Conservation (phyloP, 108 stramenopile species). For the Cyclostephanos tholiformis region DNA sequence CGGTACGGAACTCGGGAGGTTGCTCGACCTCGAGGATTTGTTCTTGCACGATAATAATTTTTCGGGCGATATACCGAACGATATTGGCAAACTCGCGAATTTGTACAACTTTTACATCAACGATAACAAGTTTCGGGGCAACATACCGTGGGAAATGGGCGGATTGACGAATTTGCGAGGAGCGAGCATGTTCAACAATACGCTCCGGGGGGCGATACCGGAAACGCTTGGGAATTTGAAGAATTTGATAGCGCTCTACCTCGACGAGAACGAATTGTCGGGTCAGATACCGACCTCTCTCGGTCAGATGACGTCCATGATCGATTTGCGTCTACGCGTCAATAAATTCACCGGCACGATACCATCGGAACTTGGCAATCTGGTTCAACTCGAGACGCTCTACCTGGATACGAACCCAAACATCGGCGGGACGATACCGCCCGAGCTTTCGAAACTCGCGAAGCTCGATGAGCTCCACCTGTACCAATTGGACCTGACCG, state of each 20-base stretch:
- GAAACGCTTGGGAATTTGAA: conserved; percentile 38
- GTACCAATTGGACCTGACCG: conserved; percentile 53
- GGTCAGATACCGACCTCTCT: conserved; percentile 63
- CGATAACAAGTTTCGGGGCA: conserved; percentile 55
- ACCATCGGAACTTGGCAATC: conserved; percentile 36
- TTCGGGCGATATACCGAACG: conserved; percentile 26
- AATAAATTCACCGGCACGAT: conserved; percentile 42
- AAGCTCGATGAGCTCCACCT: conserved; percentile 47
- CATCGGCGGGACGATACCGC: conserved; percentile 64
- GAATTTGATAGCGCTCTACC: conserved; percentile 47
- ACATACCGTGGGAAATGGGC: conserved; percentile 57
- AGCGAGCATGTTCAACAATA: conserved; percentile 44
- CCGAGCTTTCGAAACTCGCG: conserved; percentile 48
- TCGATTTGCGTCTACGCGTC: conserved; percentile 40
- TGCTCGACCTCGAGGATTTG: conserved; percentile 35
- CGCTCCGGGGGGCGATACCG: conserved; percentile 35
- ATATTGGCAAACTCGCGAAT: conserved; percentile 32
- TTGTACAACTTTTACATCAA: conserved; percentile 45
- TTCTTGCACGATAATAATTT: conserved; percentile 6
- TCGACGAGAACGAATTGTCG: conserved; percentile 53
- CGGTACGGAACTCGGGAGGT: conserved; percentile 38
- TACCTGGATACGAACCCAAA: conserved; percentile 43
- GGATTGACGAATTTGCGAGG: conserved; percentile 40
- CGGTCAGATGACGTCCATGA: conserved; percentile 35
- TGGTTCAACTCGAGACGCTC: conserved; percentile 36